Conservation (phyloP, 768 basidiomycete genomes). For the Termitomyces sp. region DNA sequence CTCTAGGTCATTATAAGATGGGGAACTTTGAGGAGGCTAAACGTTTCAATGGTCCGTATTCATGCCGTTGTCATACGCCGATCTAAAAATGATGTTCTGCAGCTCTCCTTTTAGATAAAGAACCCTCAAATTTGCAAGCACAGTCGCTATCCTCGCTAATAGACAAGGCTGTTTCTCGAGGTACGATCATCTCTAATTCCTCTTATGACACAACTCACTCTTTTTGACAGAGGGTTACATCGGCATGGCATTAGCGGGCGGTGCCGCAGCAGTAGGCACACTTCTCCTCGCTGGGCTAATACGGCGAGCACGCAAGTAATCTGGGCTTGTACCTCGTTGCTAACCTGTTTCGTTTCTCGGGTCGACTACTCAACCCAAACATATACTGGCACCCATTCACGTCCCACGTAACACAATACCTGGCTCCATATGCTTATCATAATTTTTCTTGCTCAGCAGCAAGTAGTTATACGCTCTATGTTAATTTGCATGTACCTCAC, state of each 20-base stretch:
- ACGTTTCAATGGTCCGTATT: constrained; percentile 83
- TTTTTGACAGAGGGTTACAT: constrained; percentile 84
- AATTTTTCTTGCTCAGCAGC: background rate
- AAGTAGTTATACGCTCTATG: background rate
- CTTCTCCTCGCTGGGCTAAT: constrained; percentile 70
- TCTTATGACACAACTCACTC: background rate
- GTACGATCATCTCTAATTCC: constrained; percentile 33
- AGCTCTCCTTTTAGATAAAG: constrained; percentile 88
- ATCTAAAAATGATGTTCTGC: background rate
- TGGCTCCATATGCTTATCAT: constrained; percentile 7
- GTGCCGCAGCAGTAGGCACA: constrained; percentile 81
- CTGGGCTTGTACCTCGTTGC: background rate
- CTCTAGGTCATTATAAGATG: constrained; percentile 96
- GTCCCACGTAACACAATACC: background rate
- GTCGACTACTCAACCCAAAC: background rate
- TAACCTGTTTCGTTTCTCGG: background rate
- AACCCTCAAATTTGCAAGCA: constrained; percentile 91
- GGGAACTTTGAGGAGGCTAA: constrained; percentile 90
- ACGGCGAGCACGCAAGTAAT: constrained; percentile 75
- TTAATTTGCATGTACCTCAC: constrained; percentile 1
- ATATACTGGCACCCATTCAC: background rate
- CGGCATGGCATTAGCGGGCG: constrained; percentile 94
- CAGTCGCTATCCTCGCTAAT: constrained; percentile 83
- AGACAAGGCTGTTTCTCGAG: constrained; percentile 79
- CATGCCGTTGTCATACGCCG: background rate